phyloP scores from a whole-genome alignment of 768 basidiomycete species.

The Leccinellum luteum region DNA sequence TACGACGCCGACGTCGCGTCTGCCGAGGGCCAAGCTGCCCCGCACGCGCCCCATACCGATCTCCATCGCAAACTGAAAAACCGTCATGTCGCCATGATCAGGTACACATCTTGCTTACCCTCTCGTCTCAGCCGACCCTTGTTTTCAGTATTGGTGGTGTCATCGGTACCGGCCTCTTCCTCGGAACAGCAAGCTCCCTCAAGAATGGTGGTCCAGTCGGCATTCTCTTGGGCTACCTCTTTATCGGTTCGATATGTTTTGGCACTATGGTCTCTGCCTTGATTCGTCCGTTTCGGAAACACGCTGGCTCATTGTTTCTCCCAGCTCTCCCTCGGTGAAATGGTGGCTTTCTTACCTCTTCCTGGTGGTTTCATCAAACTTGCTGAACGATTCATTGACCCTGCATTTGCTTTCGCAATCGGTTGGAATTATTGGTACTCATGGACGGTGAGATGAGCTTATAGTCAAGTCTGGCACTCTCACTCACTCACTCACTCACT shows the following conservation, averaged over 20 bases:
- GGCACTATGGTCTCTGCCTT: constrained; percentile 33
- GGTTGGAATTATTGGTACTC: constrained; percentile 44
- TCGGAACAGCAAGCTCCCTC: constrained; percentile 35
- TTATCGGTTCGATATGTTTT: constrained; percentile 38
- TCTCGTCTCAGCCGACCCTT: not conserved
- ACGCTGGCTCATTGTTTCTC: not conserved
- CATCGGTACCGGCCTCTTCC: constrained; percentile 41
- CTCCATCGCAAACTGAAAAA: constrained; percentile 33
- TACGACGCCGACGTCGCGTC: constrained; percentile 7
- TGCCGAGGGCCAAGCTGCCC: constrained; percentile 6
- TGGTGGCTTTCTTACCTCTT: constrained; percentile 44
- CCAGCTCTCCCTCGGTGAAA: constrained; percentile 42
- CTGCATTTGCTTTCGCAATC: constrained; percentile 43
- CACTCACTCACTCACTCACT: not conserved
- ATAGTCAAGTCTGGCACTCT: not conserved
- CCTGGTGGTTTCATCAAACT: constrained; percentile 47
- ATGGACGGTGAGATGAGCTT: constrained; percentile 26
- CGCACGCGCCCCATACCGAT: not conserved
- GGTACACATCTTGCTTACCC: constrained; percentile 6
- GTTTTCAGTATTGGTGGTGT: constrained; percentile 34
- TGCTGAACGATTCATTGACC: constrained; percentile 48
- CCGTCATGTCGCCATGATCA: constrained; percentile 38
- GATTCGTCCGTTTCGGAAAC: not conserved
- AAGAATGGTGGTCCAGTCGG: constrained; percentile 45
- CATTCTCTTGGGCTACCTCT: constrained; percentile 41